Percentiles rank a stretch among this genome's conserved stretches.
These are phyloP conservation scores for Boletellus ananas DNA, from an alignment of 768 basidiomycete species.

Conservation along the genomic window DNA sequence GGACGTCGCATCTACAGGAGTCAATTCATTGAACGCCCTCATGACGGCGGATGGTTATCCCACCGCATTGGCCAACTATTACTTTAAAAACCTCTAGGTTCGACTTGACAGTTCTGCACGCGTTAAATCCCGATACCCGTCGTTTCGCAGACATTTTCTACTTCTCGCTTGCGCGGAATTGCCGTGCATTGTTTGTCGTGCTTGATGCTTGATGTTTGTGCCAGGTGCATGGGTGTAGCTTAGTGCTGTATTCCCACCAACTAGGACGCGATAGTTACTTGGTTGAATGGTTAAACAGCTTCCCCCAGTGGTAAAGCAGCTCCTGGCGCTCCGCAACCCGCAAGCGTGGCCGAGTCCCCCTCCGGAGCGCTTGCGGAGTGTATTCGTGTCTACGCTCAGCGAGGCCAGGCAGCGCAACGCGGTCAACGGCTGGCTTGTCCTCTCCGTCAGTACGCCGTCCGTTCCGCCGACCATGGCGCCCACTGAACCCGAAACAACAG, in stretches of 20 bases:
- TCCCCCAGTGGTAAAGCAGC: conserved; percentile 66
- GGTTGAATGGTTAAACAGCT: conserved; percentile 42
- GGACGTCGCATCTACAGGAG: conserved; percentile 41
- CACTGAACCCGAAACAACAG: conserved; percentile 41
- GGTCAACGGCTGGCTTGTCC: conserved; percentile 77
- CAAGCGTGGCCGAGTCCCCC: conserved; percentile 56
- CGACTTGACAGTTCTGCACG: no score
- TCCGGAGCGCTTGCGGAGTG: conserved; percentile 43
- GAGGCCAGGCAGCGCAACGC: conserved; percentile 64
- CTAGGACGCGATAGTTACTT: no score
- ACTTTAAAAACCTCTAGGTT: conserved; percentile 34
- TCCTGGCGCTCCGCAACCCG: conserved; percentile 65
- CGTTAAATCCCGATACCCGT: conserved; percentile 15
- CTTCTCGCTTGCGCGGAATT: not conserved
- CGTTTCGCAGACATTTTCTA: conserved; percentile 10
- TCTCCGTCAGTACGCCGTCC: conserved; percentile 51
- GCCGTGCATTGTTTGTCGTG: conserved; percentile 4
- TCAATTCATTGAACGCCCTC: conserved; percentile 52
- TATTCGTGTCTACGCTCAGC: conserved; percentile 59
- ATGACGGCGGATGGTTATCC: conserved; percentile 42
- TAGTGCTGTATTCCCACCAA: no score
- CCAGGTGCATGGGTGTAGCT: conserved; percentile 15
- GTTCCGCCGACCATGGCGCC: conserved; percentile 11
- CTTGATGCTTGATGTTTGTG: conserved; percentile 13
- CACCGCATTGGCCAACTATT: conserved; percentile 48